Base-by-base conservation (phyloP, 1,139 yeast species). In the Meyerozyma carpophila region DNA sequence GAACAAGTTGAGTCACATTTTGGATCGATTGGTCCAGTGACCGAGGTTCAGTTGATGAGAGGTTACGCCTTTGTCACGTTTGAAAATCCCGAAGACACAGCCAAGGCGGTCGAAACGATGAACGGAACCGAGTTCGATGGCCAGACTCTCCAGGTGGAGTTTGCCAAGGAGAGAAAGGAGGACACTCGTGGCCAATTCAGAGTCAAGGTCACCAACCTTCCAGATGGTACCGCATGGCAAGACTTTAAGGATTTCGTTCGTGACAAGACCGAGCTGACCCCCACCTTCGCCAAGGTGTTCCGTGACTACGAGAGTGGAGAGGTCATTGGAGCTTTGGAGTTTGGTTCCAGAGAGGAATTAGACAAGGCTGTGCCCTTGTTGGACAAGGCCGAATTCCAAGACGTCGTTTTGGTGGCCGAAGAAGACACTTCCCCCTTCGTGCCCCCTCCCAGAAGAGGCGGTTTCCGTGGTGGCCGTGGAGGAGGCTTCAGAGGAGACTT, bases 221-320 rank as follows among this genome's bases (percentile, higher is more conserved):
- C 90, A 53, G 85, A 82, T 54, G 82, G 83, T 50, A 76, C 87
- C 45, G 83, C 89, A 43, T 85, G 94, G 94, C 93, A 85, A 73
- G 91, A 84, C 59, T 77, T 85, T 60, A 85, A 85, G 66, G 94
- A 85, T 66, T 80, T 82, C 57, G 85, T 84, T 51, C 73, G 88
- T 63, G 91, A 84, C 51, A 81, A 81, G 58, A 75, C 81, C 56
- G 79, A 77, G 52, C 65, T 75, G 54, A 77, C 80, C 49, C 86
- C 90, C 46, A 78, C 82, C 41, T 85, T 82, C 63, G 86, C 87
- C 54, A 81, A 83, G 65, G 88, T 84, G 46, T 78, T 74, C 67
- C 76, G 81, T 59, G 82, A 81, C 57, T 68, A 68, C 53, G 77
- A 72, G 42, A 53, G 66, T 47, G 82, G 82, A 56, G 86, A 82